Conservation (phyloP, 352 stramenopile species). For the Aphanomyces invadans region DNA sequence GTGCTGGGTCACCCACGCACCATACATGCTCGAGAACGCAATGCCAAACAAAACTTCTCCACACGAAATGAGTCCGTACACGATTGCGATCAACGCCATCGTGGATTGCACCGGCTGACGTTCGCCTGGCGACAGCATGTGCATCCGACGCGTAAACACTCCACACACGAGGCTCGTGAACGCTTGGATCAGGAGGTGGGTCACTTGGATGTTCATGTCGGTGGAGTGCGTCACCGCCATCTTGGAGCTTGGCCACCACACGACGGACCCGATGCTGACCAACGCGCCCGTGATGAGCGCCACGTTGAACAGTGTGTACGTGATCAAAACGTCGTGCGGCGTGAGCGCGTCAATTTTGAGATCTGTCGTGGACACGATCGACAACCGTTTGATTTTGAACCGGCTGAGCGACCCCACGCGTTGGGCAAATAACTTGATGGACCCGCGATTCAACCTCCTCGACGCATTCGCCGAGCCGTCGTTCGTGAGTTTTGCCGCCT, state of each 20-base stretch:
- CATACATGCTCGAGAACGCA: neutral
- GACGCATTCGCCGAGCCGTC: neutral
- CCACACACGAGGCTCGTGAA: neutral
- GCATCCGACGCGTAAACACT: slow-evolving; percentile 8
- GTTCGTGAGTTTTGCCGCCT: too few relatives aligned
- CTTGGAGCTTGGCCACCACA: neutral
- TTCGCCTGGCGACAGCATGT: neutral
- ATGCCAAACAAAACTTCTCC: neutral
- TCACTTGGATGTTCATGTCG: neutral
- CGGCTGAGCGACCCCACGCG: slow-evolving; percentile 1
- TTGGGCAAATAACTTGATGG: neutral
- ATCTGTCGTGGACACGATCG: slow-evolving; percentile 10
- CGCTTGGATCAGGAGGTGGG: slow-evolving; percentile 4
- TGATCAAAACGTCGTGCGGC: neutral
- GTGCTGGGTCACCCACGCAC: neutral
- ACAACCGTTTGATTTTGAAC: slow-evolving; percentile 1
- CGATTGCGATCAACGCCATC: slow-evolving; percentile 4
- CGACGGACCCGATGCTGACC: neutral
- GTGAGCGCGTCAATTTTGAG: slow-evolving; percentile 13
- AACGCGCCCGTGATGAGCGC: neutral
- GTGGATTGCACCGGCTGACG: slow-evolving; percentile 8
- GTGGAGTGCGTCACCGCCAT: neutral
- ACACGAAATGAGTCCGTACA: slow-evolving; percentile 1
- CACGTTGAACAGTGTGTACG: slow-evolving; percentile 6
- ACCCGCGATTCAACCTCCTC: neutral